Evolutionary conservation across 2,329 filamentous ascomycete genomes (phyloP).

Genomic region (Fusarium xylarioides): DNA sequence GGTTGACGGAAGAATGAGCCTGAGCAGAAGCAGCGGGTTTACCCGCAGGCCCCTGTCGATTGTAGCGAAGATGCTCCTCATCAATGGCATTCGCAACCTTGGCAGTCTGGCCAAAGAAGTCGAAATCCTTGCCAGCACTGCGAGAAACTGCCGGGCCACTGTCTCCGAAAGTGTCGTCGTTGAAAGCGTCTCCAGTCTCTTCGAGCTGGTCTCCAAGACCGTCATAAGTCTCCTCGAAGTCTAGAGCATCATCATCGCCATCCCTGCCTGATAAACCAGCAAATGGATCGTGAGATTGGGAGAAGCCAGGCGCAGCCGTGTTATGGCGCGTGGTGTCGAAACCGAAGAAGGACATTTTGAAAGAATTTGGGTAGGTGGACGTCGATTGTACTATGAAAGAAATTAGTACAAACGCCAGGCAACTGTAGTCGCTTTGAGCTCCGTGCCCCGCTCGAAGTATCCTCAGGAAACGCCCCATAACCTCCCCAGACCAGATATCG

Average conservation of each 20-base stretch:
- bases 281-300: conserved; percentile 86
- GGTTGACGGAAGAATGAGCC: conserved; percentile 45
- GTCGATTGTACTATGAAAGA: conserved; percentile 36
- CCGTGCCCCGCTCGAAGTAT: conserved; percentile 28
- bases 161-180: conserved; percentile 89
- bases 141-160: conserved; percentile 50
- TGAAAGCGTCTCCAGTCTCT: conserved; percentile 92
- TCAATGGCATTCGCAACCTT: conserved; percentile 86
- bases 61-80: conserved; percentile 88
- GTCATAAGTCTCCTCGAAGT: conserved; percentile 98
- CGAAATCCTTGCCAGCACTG: conserved; percentile 88
- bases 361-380: conserved; percentile 33
- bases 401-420: conserved; percentile 33
- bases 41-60: conserved; percentile 73
- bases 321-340: conserved; percentile 80
- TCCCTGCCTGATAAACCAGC: conserved; percentile 76
- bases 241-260: conserved; percentile 68
- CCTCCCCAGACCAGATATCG: not conserved
- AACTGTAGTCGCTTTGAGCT: conserved; percentile 28
- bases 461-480: conserved; percentile 5
- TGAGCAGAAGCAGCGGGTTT: conserved; percentile 47
- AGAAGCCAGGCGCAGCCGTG: conserved; percentile 78
- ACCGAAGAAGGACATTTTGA: conserved; percentile 88
- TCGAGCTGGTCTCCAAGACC: conserved; percentile 90
- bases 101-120: conserved; percentile 94